Base-by-base conservation (phyloP, 768 basidiomycete genomes). In the Leccinum truebloodii region DNA sequence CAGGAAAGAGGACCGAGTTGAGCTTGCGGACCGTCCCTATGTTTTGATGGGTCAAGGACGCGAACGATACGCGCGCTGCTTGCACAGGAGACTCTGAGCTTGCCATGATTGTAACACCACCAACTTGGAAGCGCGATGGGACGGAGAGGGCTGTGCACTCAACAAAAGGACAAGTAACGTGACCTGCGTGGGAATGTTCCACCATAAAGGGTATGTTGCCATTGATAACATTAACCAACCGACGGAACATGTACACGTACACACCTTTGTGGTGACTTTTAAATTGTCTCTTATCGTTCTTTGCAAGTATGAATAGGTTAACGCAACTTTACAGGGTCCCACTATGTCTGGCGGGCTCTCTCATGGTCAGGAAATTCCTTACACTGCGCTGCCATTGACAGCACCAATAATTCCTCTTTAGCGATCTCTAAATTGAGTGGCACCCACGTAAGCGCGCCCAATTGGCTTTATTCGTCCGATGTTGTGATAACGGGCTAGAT, bases 31-130 rank as follows among this genome's bases (percentile, higher is more conserved):
- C 83, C 2, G 89, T 88, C 55, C 94, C 94, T 51, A 95, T 76
- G 75, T 95, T 96, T 74, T 94, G 94, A 58, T 81, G 78, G 12
- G 88, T 90, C 69, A 93, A 76, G 53, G 86, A 85, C 54, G 91
- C 81, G 74, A 90, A 90, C 20, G 89, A 83, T 60, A 90, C 77
- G 65, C 86, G 85, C 59, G 77, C 49, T 34, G 55, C 28, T 32
- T 60, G 34, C 14, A 52, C 55, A 52, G 67, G 30, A 30, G 72
- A 58, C 46, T 63, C 62, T 54, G 71, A 61, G 61, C 52, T 66
- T 30, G 69, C 58, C 63, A 75, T 73, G 59, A 59, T 20, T 55
- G 56, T 24, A 46, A 46, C 62, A 50, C 60, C 13, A 24, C 32
- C 39, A 32, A 58, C 35, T 35, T 35, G 34, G 55, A 24, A 52